A percentile compares a stretch with the other conserved stretches of the same genome.
phyloP scores from a whole-genome alignment of 768 basidiomycete genomes.

The Amanita thiersii region DNA sequence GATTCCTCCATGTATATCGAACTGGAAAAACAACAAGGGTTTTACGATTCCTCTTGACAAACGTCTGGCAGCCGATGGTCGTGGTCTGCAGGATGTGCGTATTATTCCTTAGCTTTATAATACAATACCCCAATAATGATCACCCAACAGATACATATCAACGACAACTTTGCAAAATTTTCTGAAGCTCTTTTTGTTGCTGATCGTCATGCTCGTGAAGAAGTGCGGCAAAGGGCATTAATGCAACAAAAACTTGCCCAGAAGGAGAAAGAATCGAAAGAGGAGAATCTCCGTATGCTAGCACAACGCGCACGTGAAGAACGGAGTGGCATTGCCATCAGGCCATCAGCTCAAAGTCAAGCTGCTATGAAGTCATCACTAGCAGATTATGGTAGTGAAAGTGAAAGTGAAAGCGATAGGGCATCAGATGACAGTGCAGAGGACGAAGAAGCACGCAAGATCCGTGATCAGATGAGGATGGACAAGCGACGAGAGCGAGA shows the following conservation, averaged over 20 bases:
- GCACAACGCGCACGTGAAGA: conserved; percentile 96
- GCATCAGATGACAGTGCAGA: conserved; percentile 44
- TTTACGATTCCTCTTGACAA: conserved; percentile 99
- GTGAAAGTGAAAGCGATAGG: conserved; percentile 43
- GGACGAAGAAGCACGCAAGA: conserved; percentile 77
- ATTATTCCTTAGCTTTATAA: not conserved
- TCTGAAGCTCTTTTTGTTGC: conserved; percentile 94
- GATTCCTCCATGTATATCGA: conserved; percentile 99
- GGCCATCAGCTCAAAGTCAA: conserved; percentile 58
- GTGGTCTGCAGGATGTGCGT: conserved; percentile 93
- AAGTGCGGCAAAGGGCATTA: conserved; percentile 90
- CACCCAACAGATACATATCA: conserved; percentile 80
- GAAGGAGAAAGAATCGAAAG: conserved; percentile 95
- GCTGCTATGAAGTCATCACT: conserved; percentile 70
- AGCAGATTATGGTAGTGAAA: conserved; percentile 83
- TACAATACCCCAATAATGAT: not conserved
- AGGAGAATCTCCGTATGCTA: conserved; percentile 88
- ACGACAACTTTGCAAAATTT: conserved; percentile 98
- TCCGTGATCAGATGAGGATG: conserved; percentile 84
- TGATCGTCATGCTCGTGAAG: conserved; percentile 95
- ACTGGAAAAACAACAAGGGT: conserved; percentile 99
- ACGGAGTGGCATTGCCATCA: conserved; percentile 69
- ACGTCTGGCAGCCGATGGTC: conserved; percentile 95
- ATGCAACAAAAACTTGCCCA: conserved; percentile 99
- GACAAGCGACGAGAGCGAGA: conserved; percentile 94